Percentiles rank a stretch among this genome's conserved stretches.
These are phyloP conservation scores for Platanus orientalis DNA, from an alignment of 164 flowering plant species.

Conservation along the genomic window DNA sequence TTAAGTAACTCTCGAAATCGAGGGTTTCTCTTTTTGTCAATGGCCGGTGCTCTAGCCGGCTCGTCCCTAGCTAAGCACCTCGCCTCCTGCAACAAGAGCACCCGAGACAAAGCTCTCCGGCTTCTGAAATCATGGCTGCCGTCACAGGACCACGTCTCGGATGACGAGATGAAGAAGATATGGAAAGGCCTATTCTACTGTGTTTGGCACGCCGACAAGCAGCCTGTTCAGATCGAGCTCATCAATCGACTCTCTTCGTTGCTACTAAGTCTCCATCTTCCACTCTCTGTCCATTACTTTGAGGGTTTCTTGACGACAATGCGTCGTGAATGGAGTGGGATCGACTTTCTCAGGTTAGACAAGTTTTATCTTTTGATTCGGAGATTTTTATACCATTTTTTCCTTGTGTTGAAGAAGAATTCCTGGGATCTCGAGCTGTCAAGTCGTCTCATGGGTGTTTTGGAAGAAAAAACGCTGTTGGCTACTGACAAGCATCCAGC, in stretches of 20 bases:
- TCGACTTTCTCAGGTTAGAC: slow-evolving; percentile 72
- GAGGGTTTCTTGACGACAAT: slow-evolving; percentile 60
- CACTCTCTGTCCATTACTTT: slow-evolving; percentile 50
- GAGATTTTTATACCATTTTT: slow-evolving; percentile 41
- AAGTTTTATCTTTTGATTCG: slow-evolving; percentile 80
- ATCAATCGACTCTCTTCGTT: slow-evolving; percentile 47
- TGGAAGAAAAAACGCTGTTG: slow-evolving; percentile 43
- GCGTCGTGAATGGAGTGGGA: slow-evolving; percentile 92
- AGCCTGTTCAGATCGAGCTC: slow-evolving; percentile 45
- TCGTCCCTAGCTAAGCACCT: slow-evolving; percentile 44
- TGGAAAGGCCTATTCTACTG: slow-evolving; percentile 95
- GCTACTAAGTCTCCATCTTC: slow-evolving; percentile 26
- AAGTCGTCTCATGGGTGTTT: slow-evolving; percentile 26
- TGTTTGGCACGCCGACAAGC: slow-evolving; percentile 38
- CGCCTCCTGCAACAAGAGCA: slow-evolving; percentile 55
- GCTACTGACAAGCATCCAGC: slow-evolving; percentile 48
- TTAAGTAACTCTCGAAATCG: background rate
- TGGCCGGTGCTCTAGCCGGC: slow-evolving; percentile 13
- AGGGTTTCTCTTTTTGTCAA: slow-evolving; percentile 1
- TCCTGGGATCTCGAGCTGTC: slow-evolving; percentile 55
- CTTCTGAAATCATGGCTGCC: slow-evolving; percentile 57
- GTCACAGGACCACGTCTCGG: slow-evolving; percentile 35
- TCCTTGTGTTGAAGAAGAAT: slow-evolving; percentile 39
- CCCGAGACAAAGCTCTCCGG: slow-evolving; percentile 46
- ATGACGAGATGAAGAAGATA: slow-evolving; percentile 58